Conservation (phyloP, 192 early-diverging fungal species). For the Coemansia sp. region DNA sequence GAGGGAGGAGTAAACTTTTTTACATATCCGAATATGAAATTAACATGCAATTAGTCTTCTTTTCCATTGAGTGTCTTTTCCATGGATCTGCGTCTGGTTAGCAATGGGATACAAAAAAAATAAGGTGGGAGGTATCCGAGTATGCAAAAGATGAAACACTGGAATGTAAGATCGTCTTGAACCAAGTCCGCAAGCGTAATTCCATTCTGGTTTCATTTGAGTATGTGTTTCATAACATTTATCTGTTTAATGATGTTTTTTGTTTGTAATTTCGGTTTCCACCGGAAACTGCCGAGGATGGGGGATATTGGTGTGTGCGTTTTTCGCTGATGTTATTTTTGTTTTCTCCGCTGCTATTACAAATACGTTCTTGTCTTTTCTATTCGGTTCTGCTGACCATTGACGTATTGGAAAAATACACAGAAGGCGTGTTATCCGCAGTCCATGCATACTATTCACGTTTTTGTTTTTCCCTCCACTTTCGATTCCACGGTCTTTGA, state of each 20-base stretch:
- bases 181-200: too few species aligned
- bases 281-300: too few species aligned
- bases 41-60: not conserved
- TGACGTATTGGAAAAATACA: not conserved
- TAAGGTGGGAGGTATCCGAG: not conserved
- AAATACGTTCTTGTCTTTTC: too few species aligned
- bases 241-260: too few species aligned
- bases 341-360: too few species aligned
- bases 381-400: not conserved
- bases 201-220: too few species aligned
- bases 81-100: not conserved
- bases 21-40: not conserved
- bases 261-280: too few species aligned
- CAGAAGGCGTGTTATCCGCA: not conserved
- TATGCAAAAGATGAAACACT: slow-evolving; percentile 1
- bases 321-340: too few species aligned
- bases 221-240: too few species aligned
- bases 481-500: not conserved
- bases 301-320: too few species aligned
- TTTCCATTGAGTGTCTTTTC: not conserved
- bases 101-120: not conserved
- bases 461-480: not conserved
- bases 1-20: not conserved
- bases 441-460: not conserved
- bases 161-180: not conserved